phyloP scores from a whole-genome alignment of 176 grass and related monocot genomes.

The Musa schizocarpa region DNA sequence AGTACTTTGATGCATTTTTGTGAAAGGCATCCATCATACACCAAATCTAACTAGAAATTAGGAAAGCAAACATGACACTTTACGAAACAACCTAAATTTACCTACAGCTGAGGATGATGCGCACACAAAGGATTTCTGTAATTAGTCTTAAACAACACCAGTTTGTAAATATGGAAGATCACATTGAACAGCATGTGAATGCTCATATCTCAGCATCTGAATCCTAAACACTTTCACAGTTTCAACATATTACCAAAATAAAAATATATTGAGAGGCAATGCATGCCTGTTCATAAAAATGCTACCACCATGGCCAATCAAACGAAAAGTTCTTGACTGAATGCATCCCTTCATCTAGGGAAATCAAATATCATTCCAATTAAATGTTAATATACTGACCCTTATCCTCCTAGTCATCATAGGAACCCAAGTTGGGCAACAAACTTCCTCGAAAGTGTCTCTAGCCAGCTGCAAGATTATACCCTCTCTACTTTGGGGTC shows the following conservation, averaged over 20 bases:
- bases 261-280: not conserved
- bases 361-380: not conserved
- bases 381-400: not conserved
- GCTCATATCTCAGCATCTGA: not conserved
- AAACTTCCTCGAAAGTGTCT: not conserved
- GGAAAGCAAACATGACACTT: not conserved
- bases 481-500: not conserved
- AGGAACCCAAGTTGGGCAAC: not conserved
- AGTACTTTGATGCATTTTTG: not conserved
- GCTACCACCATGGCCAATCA: too few relatives aligned
- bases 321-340: not conserved
- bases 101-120: not conserved
- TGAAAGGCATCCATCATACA: not conserved
- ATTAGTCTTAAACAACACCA: not conserved
- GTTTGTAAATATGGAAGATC: not conserved
- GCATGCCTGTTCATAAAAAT: too few relatives aligned
- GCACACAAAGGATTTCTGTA: not conserved
- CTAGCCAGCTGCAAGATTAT: not conserved
- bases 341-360: not conserved
- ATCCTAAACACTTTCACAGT: not conserved
- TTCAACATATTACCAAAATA: not conserved
- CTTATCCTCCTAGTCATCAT: not conserved
- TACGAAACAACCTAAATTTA: not conserved
- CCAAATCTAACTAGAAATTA: not conserved
- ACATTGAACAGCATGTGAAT: not conserved